Percentiles rank a stretch among this genome's conserved stretches.
phyloP scores from a whole-genome alignment of 805 yeast genomes.

The Saccharomycopsis fermentans region DNA sequence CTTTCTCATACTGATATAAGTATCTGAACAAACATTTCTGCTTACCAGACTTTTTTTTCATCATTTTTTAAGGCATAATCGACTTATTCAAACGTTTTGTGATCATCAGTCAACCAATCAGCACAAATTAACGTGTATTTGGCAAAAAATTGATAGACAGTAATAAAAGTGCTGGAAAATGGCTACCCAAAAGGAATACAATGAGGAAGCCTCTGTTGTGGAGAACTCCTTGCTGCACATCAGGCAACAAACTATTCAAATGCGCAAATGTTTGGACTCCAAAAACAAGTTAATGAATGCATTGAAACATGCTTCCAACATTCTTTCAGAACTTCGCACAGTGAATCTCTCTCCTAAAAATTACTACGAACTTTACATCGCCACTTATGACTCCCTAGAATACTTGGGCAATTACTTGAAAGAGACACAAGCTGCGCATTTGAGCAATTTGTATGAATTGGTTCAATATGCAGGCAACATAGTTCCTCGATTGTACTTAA shows the following conservation, averaged over 20 bases:
- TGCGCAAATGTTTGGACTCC: conserved; percentile 66
- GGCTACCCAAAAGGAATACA: not conserved
- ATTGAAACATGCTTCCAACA: conserved; percentile 72
- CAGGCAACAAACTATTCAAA: conserved; percentile 58
- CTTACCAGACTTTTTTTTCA: too few relatives aligned
- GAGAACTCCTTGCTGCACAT: conserved; percentile 43
- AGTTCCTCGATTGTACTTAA: conserved; percentile 81
- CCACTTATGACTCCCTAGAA: conserved; percentile 74
- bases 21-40: too few relatives aligned
- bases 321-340: conserved; percentile 74
- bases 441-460: conserved; percentile 85
- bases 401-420: conserved; percentile 53
- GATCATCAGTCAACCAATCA: too few relatives aligned
- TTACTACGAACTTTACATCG: conserved; percentile 83
- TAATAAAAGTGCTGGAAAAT: conserved; percentile 11
- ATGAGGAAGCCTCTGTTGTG: conserved; percentile 26
- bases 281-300: conserved; percentile 76
- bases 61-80: too few relatives aligned
- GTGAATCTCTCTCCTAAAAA: conserved; percentile 73
- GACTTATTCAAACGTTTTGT: too few relatives aligned
- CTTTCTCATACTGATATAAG: not conserved
- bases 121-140: not conserved
- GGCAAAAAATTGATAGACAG: not conserved
- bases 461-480: conserved; percentile 95
- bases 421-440: conserved; percentile 57